Evolutionary conservation across 768 basidiomycete genomes (phyloP).

Genomic region (Russula sp.): DNA sequence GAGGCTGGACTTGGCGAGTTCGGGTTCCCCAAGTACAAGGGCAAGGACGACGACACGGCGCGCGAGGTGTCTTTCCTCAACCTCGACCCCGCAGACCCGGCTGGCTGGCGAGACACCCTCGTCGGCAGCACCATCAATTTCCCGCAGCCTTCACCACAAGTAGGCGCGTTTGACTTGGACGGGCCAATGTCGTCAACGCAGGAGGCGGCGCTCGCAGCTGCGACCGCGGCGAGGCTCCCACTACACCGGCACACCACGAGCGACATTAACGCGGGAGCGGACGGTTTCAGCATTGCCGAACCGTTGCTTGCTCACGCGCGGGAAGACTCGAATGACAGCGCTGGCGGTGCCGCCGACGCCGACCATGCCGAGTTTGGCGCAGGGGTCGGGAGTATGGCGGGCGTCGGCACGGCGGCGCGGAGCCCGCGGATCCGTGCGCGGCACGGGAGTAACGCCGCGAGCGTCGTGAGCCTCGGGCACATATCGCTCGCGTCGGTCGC

Average conservation of each 20-base stretch:
- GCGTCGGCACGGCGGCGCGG: slow-evolving; percentile 40
- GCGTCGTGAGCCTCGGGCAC: slow-evolving; percentile 1
- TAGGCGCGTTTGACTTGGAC: background rate
- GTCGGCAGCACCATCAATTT: slow-evolving; percentile 19
- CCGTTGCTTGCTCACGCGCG: slow-evolving; percentile 32
- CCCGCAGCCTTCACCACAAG: background rate
- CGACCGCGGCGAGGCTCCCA: background rate
- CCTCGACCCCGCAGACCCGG: slow-evolving; percentile 19
- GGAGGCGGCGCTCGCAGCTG: slow-evolving; percentile 1
- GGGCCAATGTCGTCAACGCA: slow-evolving; percentile 1
- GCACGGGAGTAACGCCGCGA: background rate
- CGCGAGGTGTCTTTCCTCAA: slow-evolving; percentile 16
- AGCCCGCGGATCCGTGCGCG: slow-evolving; percentile 26
- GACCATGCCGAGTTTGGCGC: slow-evolving; percentile 1
- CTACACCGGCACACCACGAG: slow-evolving; percentile 10
- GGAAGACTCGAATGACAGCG: slow-evolving; percentile 26
- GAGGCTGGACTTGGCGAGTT: slow-evolving; percentile 25
- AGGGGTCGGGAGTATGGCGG: slow-evolving; percentile 36
- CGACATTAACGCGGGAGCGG: slow-evolving; percentile 10
- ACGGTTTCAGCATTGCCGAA: slow-evolving; percentile 23
- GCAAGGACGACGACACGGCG: slow-evolving; percentile 5
- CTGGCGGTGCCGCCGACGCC: slow-evolving; percentile 21
- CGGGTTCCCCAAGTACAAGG: slow-evolving; percentile 16
- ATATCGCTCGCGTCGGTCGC: background rate
- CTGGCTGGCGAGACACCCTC: slow-evolving; percentile 22